A percentile compares a stretch with the other conserved stretches of the same genome.
Evolutionary conservation across 805 yeast genomes (phyloP).

Genomic region (Sugiyamaella smithiae): DNA sequence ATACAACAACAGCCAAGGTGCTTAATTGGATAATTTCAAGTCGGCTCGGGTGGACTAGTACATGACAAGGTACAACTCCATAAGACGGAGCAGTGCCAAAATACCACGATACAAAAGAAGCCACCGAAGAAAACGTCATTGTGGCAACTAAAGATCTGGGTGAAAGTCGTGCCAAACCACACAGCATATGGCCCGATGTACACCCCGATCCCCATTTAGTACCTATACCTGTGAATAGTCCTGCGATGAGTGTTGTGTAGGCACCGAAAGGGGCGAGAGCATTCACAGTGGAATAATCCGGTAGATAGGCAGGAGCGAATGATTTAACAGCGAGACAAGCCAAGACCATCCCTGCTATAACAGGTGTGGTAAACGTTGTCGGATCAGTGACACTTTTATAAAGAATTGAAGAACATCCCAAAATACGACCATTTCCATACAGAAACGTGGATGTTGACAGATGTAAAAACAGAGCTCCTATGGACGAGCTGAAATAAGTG

Average conservation of each 20-base stretch:
- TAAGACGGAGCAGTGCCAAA: conserved; percentile 20
- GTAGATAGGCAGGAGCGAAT: conserved; percentile 34
- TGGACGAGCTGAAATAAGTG: conserved; percentile 43
- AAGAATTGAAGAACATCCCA: conserved; percentile 49
- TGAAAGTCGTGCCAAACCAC: conserved; percentile 48
- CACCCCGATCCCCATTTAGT: conserved; percentile 50
- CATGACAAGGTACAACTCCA: conserved; percentile 16
- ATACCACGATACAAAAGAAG: conserved; percentile 29
- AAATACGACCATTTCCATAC: conserved; percentile 39
- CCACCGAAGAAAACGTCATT: conserved; percentile 36
- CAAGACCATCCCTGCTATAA: conserved; percentile 37
- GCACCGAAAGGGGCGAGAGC: conserved; percentile 13
- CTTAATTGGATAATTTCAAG: neutral
- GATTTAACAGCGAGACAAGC: conserved; percentile 29
- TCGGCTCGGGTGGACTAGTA: conserved; percentile 18
- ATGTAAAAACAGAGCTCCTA: conserved; percentile 50
- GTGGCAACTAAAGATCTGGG: conserved; percentile 48
- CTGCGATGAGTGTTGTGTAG: conserved; percentile 32
- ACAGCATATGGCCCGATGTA: conserved; percentile 55
- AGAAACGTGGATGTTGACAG: conserved; percentile 45
- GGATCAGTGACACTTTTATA: conserved; percentile 34
- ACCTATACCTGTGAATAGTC: conserved; percentile 47
- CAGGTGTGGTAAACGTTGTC: conserved; percentile 30
- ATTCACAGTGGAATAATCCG: conserved; percentile 21
- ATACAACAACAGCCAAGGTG: conserved; percentile 8